Conservation (phyloP, 148 eudicot genomes). For the Heliosperma pusillum region DNA sequence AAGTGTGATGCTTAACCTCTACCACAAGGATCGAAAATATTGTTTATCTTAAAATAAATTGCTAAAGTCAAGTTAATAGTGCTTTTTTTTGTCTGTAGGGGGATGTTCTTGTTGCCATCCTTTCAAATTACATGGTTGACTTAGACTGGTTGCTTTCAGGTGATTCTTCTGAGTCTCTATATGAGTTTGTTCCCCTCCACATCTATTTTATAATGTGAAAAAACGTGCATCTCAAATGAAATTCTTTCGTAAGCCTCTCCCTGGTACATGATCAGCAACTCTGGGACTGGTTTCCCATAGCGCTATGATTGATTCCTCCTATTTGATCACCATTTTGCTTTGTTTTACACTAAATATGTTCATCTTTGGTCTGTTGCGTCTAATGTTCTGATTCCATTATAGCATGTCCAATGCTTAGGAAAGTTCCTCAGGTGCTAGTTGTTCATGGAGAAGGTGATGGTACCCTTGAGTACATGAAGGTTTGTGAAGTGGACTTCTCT, state of each 20-base stretch:
- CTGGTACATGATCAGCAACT: background rate
- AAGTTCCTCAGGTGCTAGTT: conserved; percentile 80
- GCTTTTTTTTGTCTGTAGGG: conserved; percentile 46
- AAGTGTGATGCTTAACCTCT: background rate
- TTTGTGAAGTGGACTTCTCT: conserved; percentile 25
- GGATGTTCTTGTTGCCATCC: conserved; percentile 66
- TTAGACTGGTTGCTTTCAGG: conserved; percentile 91
- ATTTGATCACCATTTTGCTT: background rate
- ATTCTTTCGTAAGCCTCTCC: background rate
- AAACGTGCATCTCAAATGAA: background rate
- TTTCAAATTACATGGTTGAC: conserved; percentile 97
- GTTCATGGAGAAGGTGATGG: conserved; percentile 94
- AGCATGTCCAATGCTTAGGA: conserved; percentile 84
- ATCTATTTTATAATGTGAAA: background rate
- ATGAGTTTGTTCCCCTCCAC: background rate
- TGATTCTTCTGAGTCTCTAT: conserved; percentile 24
- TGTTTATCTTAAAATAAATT: background rate
- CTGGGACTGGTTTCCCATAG: background rate
- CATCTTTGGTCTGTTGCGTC: background rate
- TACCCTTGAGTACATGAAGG: conserved; percentile 78
- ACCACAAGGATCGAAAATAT: background rate
- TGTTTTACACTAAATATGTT: background rate
- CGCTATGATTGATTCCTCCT: background rate
- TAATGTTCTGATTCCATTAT: conserved; percentile 14
- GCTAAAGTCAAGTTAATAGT: background rate